Conservation (phyloP, 768 basidiomycete genomes). For the Russula virescens region DNA sequence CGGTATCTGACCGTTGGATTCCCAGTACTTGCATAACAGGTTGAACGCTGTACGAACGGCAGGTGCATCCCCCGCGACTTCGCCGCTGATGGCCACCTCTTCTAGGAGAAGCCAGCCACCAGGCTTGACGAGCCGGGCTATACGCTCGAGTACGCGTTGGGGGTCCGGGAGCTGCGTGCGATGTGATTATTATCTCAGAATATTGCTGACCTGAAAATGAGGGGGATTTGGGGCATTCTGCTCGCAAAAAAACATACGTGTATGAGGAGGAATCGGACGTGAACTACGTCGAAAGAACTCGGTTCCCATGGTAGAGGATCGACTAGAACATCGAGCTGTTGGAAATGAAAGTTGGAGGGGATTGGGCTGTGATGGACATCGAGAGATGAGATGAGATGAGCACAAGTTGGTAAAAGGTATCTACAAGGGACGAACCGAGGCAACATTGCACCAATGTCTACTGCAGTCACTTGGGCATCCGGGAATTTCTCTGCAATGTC, state of each 20-base stretch:
- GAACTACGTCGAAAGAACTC: constrained; percentile 26
- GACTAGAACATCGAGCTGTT: constrained; percentile 24
- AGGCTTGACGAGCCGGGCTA: constrained; percentile 25
- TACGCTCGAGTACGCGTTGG: constrained; percentile 19
- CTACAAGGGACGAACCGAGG: constrained; percentile 16
- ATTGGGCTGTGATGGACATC: constrained; percentile 10
- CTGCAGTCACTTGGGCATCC: constrained; percentile 22
- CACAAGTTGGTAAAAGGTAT: too few species aligned
- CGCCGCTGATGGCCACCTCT: constrained; percentile 16
- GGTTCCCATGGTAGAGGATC: constrained; percentile 24
- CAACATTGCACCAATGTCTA: constrained; percentile 23
- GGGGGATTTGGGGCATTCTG: background rate
- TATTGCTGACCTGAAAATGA: background rate
- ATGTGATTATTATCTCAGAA: background rate
- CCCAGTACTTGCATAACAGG: constrained; percentile 2
- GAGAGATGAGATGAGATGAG: background rate
- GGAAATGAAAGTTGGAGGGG: constrained; percentile 27
- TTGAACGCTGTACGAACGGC: background rate
- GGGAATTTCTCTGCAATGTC: constrained; percentile 24
- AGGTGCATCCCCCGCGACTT: background rate
- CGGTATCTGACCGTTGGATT: background rate
- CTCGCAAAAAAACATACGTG: constrained; percentile 19
- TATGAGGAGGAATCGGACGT: constrained; percentile 26
- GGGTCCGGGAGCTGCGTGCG: constrained; percentile 24
- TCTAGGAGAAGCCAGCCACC: constrained; percentile 29